phyloP scores from a whole-genome alignment of 352 stramenopile species.

The Phytophthora podocarpi region DNA sequence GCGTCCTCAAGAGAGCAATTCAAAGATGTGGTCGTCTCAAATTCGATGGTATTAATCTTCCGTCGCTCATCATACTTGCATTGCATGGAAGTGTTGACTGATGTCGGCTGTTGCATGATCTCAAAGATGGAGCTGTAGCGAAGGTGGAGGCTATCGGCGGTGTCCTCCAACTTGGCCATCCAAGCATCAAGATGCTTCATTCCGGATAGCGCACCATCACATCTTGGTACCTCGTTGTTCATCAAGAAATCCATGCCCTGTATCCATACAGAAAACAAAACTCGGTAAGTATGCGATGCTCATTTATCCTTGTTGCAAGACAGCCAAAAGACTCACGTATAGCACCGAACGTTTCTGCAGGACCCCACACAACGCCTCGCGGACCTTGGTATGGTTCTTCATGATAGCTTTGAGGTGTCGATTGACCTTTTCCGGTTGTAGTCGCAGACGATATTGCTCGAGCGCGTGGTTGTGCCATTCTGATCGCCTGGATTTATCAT shows the following conservation, averaged over 20 bases:
- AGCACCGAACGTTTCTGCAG: constrained; percentile 25
- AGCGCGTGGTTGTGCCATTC: constrained; percentile 9
- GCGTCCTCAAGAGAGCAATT: constrained; percentile 6
- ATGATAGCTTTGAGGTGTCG: constrained; percentile 27
- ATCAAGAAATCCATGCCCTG: constrained; percentile 18
- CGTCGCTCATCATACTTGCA: constrained; percentile 14
- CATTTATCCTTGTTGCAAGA: neutral
- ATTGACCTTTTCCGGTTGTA: constrained; percentile 30
- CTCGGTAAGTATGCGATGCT: too few species aligned
- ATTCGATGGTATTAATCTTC: constrained; percentile 13
- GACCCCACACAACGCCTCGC: constrained; percentile 3
- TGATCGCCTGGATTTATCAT: neutral
- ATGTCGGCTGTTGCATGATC: neutral
- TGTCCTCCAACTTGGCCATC: constrained; percentile 7
- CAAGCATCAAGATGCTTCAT: neutral
- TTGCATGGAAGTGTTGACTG: constrained; percentile 1
- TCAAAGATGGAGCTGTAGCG: constrained; percentile 2
- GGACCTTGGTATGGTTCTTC: constrained; percentile 24
- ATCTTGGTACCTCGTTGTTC: neutral
- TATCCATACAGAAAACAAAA: too few species aligned
- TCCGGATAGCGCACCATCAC: neutral
- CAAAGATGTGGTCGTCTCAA: constrained; percentile 20
- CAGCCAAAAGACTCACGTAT: constrained; percentile 19
- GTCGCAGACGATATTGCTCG: constrained; percentile 13
- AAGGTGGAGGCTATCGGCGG: constrained; percentile 1